A percentile compares a stretch with the other conserved stretches of the same genome.
phyloP scores from a whole-genome alignment of 2,329 filamentous ascomycete genomes.

The Claviceps africana region DNA sequence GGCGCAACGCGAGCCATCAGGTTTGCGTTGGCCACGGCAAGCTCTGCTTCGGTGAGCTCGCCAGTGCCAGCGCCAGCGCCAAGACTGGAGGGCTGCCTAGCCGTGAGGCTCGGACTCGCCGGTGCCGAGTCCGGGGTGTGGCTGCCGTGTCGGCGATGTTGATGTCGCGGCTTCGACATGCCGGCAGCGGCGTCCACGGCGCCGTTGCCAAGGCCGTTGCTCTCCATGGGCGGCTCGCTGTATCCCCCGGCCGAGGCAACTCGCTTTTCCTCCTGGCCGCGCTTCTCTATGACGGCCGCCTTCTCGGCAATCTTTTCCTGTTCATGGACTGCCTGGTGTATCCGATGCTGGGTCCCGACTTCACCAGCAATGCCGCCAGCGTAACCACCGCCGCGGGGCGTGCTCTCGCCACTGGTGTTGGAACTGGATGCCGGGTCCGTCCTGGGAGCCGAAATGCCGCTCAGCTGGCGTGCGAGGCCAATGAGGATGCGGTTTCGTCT shows the following conservation, averaged over 20 bases:
- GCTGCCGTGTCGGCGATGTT: conserved; percentile 17
- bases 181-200: not conserved
- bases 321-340: conserved; percentile 35
- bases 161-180: conserved; percentile 8
- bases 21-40: conserved; percentile 68
- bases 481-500: conserved; percentile 78
- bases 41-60: conserved; percentile 62
- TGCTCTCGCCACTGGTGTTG: conserved; percentile 5
- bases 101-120: conserved; percentile 27
- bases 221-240: conserved; percentile 48
- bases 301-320: conserved; percentile 58
- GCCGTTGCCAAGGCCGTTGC: conserved; percentile 20
- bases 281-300: conserved; percentile 61
- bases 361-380: conserved; percentile 6
- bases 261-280: conserved; percentile 56
- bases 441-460: conserved; percentile 64
- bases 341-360: conserved; percentile 13
- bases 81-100: conserved; percentile 18
- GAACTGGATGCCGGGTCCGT: conserved; percentile 17
- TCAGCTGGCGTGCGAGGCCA: conserved; percentile 73
- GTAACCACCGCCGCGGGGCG: not conserved
- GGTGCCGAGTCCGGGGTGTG: conserved; percentile 26
- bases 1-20: conserved; percentile 78
- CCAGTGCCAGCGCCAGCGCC: conserved; percentile 25
- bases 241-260: conserved; percentile 59